A percentile compares a stretch with the other conserved stretches of the same genome.
Conservation (phyloP, 768 basidiomycete genomes). For the Boletus pseudopeckii region DNA sequence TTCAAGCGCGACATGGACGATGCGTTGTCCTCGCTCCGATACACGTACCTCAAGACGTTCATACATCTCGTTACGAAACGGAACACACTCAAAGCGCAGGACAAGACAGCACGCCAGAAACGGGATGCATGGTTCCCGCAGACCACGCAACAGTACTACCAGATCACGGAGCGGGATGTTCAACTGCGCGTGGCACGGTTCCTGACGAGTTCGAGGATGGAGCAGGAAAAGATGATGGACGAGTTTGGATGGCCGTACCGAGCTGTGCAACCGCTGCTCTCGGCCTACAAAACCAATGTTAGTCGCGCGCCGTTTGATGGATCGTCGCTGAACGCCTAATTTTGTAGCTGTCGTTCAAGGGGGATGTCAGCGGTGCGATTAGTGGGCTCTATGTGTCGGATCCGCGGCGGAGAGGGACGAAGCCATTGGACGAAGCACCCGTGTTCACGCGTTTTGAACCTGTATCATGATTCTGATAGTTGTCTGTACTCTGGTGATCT, state of each 20-base stretch:
- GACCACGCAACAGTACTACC: slow-evolving; percentile 26
- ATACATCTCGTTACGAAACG: slow-evolving; percentile 15
- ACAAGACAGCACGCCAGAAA: slow-evolving; percentile 19
- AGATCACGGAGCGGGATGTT: slow-evolving; percentile 37
- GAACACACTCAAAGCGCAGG: slow-evolving; percentile 10
- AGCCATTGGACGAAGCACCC: neutral
- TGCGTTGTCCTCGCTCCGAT: slow-evolving; percentile 28
- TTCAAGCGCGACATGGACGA: slow-evolving; percentile 28
- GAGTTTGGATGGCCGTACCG: slow-evolving; percentile 53
- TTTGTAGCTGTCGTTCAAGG: slow-evolving; percentile 20
- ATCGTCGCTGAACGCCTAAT: neutral
- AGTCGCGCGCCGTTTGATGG: slow-evolving; percentile 10
- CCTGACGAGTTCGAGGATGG: slow-evolving; percentile 27
- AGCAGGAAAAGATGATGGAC: slow-evolving; percentile 45
- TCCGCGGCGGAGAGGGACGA: slow-evolving; percentile 16
- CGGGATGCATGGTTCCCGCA: slow-evolving; percentile 36
- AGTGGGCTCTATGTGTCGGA: slow-evolving; percentile 20
- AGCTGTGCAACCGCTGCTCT: slow-evolving; percentile 42
- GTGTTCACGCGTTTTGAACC: slow-evolving; percentile 19
- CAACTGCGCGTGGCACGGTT: slow-evolving; percentile 52
- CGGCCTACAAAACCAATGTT: slow-evolving; percentile 42
- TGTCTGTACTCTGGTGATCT: neutral
- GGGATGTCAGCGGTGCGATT: slow-evolving; percentile 17
- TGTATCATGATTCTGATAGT: slow-evolving; percentile 12
- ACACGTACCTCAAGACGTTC: slow-evolving; percentile 29